Evolutionary conservation across 2,329 filamentous ascomycete genomes (phyloP).

Genomic region (Rutstroemia sydowiana): DNA sequence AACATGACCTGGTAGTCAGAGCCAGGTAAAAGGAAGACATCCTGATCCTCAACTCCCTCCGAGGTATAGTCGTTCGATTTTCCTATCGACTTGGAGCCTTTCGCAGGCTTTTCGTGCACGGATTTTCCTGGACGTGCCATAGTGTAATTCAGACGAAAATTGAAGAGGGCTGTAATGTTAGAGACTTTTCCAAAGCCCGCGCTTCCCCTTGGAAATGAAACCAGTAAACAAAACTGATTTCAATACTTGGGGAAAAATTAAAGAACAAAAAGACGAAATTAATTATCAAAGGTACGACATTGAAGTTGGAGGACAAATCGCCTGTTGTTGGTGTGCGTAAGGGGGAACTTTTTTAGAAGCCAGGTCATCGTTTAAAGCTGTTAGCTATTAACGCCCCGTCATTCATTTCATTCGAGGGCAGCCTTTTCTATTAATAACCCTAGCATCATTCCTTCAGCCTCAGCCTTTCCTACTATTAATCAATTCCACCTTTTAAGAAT

Average conservation of each 20-base stretch:
- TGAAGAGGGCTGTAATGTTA: conserved; percentile 14
- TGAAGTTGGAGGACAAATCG: conserved; percentile 18
- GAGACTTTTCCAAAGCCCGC: conserved; percentile 17
- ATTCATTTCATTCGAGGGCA: neutral
- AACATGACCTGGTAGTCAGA: conserved; percentile 77
- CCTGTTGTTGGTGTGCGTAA: conserved; percentile 8
- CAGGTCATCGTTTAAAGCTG: conserved; percentile 3
- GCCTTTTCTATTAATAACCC: conserved; percentile 11
- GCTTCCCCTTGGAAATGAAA: conserved; percentile 15
- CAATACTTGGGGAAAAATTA: conserved; percentile 21
- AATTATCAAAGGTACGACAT: conserved; percentile 25
- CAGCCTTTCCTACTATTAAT: neutral
- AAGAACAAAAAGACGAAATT: conserved; percentile 21
- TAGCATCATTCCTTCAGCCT: conserved; percentile 4
- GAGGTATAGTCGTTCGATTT: conserved; percentile 57
- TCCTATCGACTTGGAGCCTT: conserved; percentile 15
- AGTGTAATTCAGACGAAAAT: conserved; percentile 11
- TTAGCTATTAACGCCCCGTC: too few species aligned
- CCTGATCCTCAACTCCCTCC: conserved; percentile 77
- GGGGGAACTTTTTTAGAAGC: conserved; percentile 8
- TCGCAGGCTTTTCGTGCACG: conserved; percentile 12
- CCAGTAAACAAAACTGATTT: conserved; percentile 12
- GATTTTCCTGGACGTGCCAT: conserved; percentile 25
- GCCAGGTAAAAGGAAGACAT: conserved; percentile 78
- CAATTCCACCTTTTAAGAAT: neutral